A percentile compares a stretch with the other conserved stretches of the same genome.
phyloP scores from a whole-genome alignment of 148 eudicot species.

The Chenopodium album region DNA sequence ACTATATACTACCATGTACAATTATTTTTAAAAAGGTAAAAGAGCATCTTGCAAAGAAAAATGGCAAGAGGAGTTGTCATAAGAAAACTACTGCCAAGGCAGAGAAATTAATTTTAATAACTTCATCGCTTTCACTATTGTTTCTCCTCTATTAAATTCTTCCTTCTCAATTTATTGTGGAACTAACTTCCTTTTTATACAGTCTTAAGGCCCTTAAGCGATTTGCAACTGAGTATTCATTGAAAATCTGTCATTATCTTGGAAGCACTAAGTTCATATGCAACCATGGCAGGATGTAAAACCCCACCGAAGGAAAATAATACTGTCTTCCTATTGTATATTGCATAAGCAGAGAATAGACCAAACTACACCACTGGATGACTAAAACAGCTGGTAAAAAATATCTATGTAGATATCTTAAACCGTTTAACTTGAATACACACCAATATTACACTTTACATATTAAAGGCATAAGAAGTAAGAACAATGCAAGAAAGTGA shows the following conservation, averaged over 20 bases:
- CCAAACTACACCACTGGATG: neutral
- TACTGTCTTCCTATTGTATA: too few relatives aligned
- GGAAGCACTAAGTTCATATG: neutral
- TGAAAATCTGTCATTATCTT: neutral
- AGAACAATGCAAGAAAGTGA: neutral
- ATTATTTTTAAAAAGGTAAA: neutral
- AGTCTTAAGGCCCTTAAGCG: neutral
- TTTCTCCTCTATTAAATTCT: neutral
- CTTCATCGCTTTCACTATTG: neutral
- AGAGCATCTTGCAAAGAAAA: neutral
- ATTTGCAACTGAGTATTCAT: neutral
- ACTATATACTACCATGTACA: neutral
- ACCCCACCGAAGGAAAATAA: neutral
- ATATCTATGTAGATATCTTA: neutral
- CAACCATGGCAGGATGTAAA: neutral
- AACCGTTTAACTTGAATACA: neutral
- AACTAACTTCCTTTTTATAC: neutral
- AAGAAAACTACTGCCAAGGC: neutral
- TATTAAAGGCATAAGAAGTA: neutral
- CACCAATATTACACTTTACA: neutral
- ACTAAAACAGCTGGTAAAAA: neutral
- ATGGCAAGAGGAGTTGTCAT: neutral
- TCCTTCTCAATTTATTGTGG: neutral
- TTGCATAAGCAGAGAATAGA: neutral
- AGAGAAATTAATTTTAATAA: too few relatives aligned